phyloP scores from a whole-genome alignment of 202 grass and related monocot genomes.

The Hordeum pubiflorum region DNA sequence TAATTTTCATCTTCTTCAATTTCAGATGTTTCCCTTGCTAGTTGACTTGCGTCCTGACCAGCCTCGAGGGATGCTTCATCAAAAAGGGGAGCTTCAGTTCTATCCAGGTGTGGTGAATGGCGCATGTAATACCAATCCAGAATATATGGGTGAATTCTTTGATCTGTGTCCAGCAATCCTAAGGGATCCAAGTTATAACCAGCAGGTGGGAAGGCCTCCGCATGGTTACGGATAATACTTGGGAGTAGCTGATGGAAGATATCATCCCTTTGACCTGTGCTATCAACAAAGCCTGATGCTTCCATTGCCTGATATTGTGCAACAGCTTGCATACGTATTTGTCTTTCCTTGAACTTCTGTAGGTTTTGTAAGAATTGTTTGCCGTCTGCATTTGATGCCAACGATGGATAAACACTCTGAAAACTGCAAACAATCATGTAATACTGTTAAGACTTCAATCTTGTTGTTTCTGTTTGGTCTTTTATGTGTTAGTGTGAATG shows the following conservation, averaged over 20 bases:
- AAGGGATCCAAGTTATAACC: slow-evolving; percentile 47
- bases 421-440: slow-evolving; percentile 54
- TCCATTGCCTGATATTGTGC: slow-evolving; percentile 51
- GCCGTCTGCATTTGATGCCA: slow-evolving; percentile 49
- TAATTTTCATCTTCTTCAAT: slow-evolving; percentile 33
- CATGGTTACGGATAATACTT: slow-evolving; percentile 21
- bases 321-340: slow-evolving; percentile 41
- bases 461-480: background rate
- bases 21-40: slow-evolving; percentile 36
- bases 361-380: slow-evolving; percentile 70
- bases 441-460: slow-evolving; percentile 20
- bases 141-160: slow-evolving; percentile 64
- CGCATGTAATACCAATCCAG: slow-evolving; percentile 86
- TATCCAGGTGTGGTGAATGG: slow-evolving; percentile 32
- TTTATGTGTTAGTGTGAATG: background rate
- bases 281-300: slow-evolving; percentile 39
- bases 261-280: slow-evolving; percentile 39
- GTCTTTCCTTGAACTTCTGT: slow-evolving; percentile 71
- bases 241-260: slow-evolving; percentile 28
- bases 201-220: slow-evolving; percentile 12
- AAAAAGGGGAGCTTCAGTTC: slow-evolving; percentile 16
- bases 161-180: slow-evolving; percentile 51
- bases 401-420: slow-evolving; percentile 80
- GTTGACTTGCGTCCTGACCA: background rate
- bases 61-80: slow-evolving; percentile 10